These are phyloP conservation scores for Gryganskiella cystojenkinii DNA, from an alignment of 192 early-diverging fungal species.

Conservation along the genomic window DNA sequence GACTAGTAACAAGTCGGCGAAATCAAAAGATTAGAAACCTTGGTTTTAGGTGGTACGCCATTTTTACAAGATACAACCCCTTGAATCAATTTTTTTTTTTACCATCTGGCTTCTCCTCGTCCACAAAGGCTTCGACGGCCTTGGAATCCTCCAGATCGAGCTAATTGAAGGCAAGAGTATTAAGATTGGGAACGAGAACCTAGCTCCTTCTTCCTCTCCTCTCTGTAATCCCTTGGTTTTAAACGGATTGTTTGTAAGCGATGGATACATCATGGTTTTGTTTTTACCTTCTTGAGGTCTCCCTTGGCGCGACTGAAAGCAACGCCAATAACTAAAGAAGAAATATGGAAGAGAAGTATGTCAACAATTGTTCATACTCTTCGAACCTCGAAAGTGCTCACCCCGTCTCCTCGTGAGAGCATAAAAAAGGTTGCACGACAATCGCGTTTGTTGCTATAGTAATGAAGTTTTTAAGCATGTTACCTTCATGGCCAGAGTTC, in stretches of 20 bases:
- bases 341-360: background rate
- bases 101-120: constrained; percentile 66
- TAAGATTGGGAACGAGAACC: too few relatives aligned
- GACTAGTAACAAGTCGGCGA: too few relatives aligned
- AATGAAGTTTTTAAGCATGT: too few relatives aligned
- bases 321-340: constrained; percentile 72
- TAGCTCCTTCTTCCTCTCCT: too few relatives aligned
- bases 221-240: too few relatives aligned
- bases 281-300: constrained; percentile 62
- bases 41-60: too few relatives aligned
- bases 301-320: constrained; percentile 70
- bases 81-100: background rate
- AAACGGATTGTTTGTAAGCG: background rate
- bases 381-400: background rate
- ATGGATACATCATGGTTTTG: constrained; percentile 1
- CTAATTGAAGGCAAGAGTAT: too few relatives aligned
- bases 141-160: constrained; percentile 73
- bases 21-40: too few relatives aligned
- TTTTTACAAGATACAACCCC: too few relatives aligned
- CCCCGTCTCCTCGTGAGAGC: background rate
- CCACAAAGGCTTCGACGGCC: constrained; percentile 65
- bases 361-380: background rate
- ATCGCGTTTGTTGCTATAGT: too few relatives aligned
- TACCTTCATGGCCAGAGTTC: constrained; percentile 62
- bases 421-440: background rate